Evolutionary conservation across 495 filamentous ascomycete species (phyloP), one percentile per base, ranked within the genome.

Genomic region (Ramalina intermedia): DNA sequence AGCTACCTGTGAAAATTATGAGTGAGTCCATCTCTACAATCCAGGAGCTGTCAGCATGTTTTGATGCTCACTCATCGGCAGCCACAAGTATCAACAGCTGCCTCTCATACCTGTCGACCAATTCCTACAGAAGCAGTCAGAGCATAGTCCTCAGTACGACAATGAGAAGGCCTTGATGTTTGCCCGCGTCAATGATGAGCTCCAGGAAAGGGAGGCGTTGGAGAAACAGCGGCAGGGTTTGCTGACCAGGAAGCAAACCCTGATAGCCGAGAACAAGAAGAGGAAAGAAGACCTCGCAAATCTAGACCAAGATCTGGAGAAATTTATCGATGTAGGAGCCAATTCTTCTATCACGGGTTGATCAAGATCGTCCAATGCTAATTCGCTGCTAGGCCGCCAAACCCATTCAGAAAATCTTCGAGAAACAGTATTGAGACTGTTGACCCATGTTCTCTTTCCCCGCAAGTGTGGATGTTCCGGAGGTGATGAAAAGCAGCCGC

Each of bases 191-290:
- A 80, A 89, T 49, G 85, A 96, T 63, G 91, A 98, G 66, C 78
- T 87, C 54, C 73, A 72, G 29, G 87, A 90, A 54, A 81, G 91
- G 16, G 83, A 94, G 67, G 76, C 81, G 20, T 70, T 96, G 9
- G 93, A 98, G 58, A 82, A 87, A 63, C 80, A 84, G 50, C 76
- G 93, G 37, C 86, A 87, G 63, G 84, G 82, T 54, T 71, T 96
- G 23, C 66, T 95, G 47, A 90, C 86, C 70, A 79, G 82, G 61
- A 98, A 98, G 60, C 87, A 94, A 62, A 82, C 79, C 43, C 70
- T 98, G 48, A 93, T 93, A 48, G 81, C 85, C 6, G 89, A 96
- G 58, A 96, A 95, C 58, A 94, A 94, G 70, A 94, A 87, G 67
- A 73, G 89, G 44, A 90, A 91, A 63, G 89, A 96, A 47, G 87